Conservation (phyloP, 306 rosid genomes). For the Ammopiptanthus mongolicus region DNA sequence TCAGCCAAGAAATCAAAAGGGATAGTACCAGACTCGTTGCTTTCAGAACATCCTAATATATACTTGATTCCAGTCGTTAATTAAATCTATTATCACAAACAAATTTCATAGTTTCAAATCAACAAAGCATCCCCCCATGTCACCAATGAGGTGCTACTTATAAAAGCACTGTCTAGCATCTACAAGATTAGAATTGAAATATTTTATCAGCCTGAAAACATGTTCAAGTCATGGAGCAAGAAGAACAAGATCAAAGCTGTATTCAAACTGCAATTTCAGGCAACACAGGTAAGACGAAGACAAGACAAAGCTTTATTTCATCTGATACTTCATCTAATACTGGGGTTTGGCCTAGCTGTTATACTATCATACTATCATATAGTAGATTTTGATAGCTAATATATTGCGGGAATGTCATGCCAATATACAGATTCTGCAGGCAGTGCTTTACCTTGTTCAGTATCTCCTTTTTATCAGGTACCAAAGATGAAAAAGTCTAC, state of each 20-base stretch:
- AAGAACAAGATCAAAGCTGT: constrained; percentile 82
- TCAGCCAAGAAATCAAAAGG: constrained; percentile 19
- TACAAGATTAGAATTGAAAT: background rate
- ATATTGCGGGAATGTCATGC: constrained; percentile 12
- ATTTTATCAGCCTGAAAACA: constrained; percentile 31
- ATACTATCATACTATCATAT: background rate
- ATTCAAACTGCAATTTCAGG: constrained; percentile 84
- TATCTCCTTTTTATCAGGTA: constrained; percentile 49
- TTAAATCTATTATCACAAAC: background rate
- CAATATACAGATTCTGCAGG: constrained; percentile 5
- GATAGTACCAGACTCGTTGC: constrained; percentile 25
- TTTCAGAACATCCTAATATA: constrained; percentile 36
- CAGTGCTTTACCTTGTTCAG: constrained; percentile 32
- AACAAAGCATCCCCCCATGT: constrained; percentile 12
- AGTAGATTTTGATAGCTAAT: background rate
- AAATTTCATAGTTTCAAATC: constrained; percentile 3
- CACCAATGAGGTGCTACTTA: constrained; percentile 21
- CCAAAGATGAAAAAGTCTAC: constrained; percentile 89
- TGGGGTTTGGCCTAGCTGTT: background rate
- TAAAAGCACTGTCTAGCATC: constrained; percentile 31
- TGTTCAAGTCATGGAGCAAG: constrained; percentile 99
- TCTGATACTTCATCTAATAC: background rate
- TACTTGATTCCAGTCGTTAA: constrained; percentile 10
- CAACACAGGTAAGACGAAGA: constrained; percentile 57
- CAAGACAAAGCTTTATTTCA: background rate